phyloP scores from a whole-genome alignment of 805 yeast species.

The Ogataea methylovora region DNA sequence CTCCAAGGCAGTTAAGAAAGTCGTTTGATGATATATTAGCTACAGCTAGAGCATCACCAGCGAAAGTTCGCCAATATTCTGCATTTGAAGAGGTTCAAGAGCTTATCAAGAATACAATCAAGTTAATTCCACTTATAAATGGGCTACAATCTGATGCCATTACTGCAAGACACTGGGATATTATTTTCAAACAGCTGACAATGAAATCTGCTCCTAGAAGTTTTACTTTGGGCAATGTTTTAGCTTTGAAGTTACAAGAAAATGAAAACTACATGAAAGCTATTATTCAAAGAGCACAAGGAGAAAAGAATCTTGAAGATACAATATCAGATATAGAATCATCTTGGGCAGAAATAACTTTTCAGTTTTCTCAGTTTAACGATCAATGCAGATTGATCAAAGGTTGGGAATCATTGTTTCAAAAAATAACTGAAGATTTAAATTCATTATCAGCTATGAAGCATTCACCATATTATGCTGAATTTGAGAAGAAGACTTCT shows the following conservation, averaged over 20 bases:
- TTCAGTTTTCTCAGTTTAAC: slow-evolving; percentile 48
- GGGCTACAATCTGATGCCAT: slow-evolving; percentile 51
- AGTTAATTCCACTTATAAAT: slow-evolving; percentile 29
- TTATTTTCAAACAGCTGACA: slow-evolving; percentile 28
- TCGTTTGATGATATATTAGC: slow-evolving; percentile 44
- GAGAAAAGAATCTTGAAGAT: slow-evolving; percentile 61
- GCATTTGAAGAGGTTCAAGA: slow-evolving; percentile 58
- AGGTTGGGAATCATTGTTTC: slow-evolving; percentile 61
- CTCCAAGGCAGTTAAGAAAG: slow-evolving; percentile 35
- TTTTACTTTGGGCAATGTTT: slow-evolving; percentile 43
- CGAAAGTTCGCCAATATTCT: slow-evolving; percentile 53
- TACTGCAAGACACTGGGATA: slow-evolving; percentile 61
- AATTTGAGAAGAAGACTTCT: slow-evolving; percentile 51
- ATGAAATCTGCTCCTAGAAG: slow-evolving; percentile 2
- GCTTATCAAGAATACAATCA: slow-evolving; percentile 31
- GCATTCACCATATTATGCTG: slow-evolving; percentile 51
- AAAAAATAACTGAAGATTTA: slow-evolving; percentile 51
- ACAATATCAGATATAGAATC: slow-evolving; percentile 41
- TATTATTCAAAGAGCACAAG: slow-evolving; percentile 56
- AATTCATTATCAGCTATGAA: slow-evolving; percentile 62
- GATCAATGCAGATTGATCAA: slow-evolving; percentile 48
- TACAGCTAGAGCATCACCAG: slow-evolving; percentile 44
- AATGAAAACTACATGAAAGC: slow-evolving; percentile 41
- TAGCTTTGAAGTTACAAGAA: slow-evolving; percentile 43
- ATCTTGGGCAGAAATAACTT: slow-evolving; percentile 47